Evolutionary conservation across 2,329 filamentous ascomycete genomes (phyloP).

Genomic region (Emmonsiellopsis sp.): DNA sequence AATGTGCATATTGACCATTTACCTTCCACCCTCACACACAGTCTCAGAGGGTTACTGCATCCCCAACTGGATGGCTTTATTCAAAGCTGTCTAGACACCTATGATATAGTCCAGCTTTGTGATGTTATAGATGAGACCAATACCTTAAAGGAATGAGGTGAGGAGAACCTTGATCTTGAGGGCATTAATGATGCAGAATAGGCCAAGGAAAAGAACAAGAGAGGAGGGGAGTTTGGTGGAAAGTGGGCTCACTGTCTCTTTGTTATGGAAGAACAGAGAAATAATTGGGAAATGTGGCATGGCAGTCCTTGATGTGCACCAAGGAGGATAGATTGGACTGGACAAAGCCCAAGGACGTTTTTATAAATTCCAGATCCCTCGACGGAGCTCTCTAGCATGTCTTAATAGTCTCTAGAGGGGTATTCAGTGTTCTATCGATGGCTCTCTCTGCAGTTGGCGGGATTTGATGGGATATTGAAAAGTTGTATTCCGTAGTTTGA

Average conservation of each 20-base stretch:
- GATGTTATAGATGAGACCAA: slow-evolving; percentile 22
- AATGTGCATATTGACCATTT: slow-evolving; percentile 16
- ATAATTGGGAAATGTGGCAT: slow-evolving; percentile 2
- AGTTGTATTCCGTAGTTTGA: too few species aligned
- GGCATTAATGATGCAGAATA: slow-evolving; percentile 19
- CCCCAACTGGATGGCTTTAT: slow-evolving; percentile 19
- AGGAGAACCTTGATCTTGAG: slow-evolving; percentile 17
- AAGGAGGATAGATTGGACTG: slow-evolving; percentile 18
- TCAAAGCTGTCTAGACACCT: slow-evolving; percentile 20
- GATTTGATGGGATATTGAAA: too few species aligned
- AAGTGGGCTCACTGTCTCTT: too few species aligned
- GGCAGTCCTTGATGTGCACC: slow-evolving; percentile 17
- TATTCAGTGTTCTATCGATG: too few species aligned
- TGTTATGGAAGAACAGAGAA: too few species aligned
- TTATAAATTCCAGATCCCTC: slow-evolving; percentile 19
- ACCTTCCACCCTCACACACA: slow-evolving; percentile 18
- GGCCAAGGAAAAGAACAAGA: slow-evolving; percentile 18
- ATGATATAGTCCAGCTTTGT: slow-evolving; percentile 17
- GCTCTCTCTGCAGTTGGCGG: too few species aligned
- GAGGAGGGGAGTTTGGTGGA: slow-evolving; percentile 7
- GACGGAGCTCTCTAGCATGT: slow-evolving; percentile 15
- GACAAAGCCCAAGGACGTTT: slow-evolving; percentile 19
- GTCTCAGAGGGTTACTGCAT: slow-evolving; percentile 20
- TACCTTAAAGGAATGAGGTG: slow-evolving; percentile 21
- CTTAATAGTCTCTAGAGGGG: slow-evolving; percentile 7